These are phyloP conservation scores for Lentinula edodes DNA, from an alignment of 768 basidiomycete species.

Conservation along the genomic window DNA sequence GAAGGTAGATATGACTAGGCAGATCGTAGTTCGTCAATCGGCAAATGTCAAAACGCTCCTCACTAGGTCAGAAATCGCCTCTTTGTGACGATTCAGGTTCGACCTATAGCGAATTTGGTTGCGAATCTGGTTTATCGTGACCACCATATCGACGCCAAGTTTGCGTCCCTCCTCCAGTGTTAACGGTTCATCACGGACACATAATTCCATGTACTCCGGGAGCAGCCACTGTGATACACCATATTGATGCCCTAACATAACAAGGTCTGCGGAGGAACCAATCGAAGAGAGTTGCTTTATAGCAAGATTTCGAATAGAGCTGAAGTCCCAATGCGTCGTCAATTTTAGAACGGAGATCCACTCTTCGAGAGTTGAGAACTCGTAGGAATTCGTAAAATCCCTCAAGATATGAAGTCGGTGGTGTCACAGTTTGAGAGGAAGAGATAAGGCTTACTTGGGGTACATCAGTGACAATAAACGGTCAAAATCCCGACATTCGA, in stretches of 20 bases:
- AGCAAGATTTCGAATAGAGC: constrained; percentile 24
- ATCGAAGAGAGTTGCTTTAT: constrained; percentile 21
- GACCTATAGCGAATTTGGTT: constrained; percentile 5
- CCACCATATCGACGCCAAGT: constrained; percentile 1
- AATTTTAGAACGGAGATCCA: constrained; percentile 32
- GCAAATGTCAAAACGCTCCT: neutral
- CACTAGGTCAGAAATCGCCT: constrained; percentile 3
- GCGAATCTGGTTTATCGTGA: constrained; percentile 1
- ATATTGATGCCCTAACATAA: constrained; percentile 24
- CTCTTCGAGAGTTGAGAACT: constrained; percentile 13
- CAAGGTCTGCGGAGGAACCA: constrained; percentile 24
- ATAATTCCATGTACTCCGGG: constrained; percentile 29
- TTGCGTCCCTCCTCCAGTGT: constrained; percentile 5
- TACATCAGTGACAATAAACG: constrained; percentile 51
- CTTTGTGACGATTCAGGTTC: constrained; percentile 7
- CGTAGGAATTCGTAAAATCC: neutral
- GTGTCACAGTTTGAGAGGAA: too few relatives aligned
- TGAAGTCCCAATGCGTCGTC: constrained; percentile 22
- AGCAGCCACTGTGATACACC: constrained; percentile 26
- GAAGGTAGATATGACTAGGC: too few relatives aligned
- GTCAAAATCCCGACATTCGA: constrained; percentile 41
- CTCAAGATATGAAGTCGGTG: neutral
- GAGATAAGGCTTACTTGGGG: constrained; percentile 30
- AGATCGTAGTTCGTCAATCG: too few relatives aligned
- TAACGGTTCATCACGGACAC: neutral